Evolutionary conservation across 1,139 yeast species (phyloP), one percentile per base, ranked within the genome.

Genomic region (Yamadazyma membranifaciens): DNA sequence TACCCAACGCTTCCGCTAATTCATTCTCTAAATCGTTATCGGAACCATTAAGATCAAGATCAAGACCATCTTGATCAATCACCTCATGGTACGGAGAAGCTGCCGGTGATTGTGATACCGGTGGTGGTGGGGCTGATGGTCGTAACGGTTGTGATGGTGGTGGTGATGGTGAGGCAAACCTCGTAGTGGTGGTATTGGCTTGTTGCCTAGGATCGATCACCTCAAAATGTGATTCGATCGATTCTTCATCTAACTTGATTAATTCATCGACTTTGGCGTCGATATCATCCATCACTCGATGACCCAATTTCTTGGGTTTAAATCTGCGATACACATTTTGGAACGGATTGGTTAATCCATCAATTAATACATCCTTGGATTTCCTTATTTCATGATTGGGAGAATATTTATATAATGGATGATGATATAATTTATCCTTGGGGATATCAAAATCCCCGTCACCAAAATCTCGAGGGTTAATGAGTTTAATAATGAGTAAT

Each of bases 321-420:
- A 65, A 83, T 63, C 63, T 75, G 28, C 75, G 54, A 46, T 61
- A 66, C 0, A 70, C 72, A 35, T 69, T 67, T 44, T 67, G 66
- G 43, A 86, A 71, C 0, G 98, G 96, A 2, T 87, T 83, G 0
- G 94, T 79, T 24, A 92, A 60, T 3, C 98, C 98, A 60, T 87
- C 88, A n/a, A 78, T 80, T 50, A 69, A 77, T 6, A 81, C 79
- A 29, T 75, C 75, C 20, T 67, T 67, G 34, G 58, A 54, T 28
- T 64, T 65, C 41, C 67, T 69, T 33, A 68, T 54, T 39, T 73
- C 78, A n/a, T 65, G 56, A 34, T 69, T 62, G 14, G 68, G 66
- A 6, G 70, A 54, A 37, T 73, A 54, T 33, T 66, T 65, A 46
- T 75, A 69, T 40, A 76, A 67, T 3, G 78, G 76, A 46, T 78